phyloP scores from a whole-genome alignment of 1,139 yeast species.

The Taphrina flavorubra region DNA sequence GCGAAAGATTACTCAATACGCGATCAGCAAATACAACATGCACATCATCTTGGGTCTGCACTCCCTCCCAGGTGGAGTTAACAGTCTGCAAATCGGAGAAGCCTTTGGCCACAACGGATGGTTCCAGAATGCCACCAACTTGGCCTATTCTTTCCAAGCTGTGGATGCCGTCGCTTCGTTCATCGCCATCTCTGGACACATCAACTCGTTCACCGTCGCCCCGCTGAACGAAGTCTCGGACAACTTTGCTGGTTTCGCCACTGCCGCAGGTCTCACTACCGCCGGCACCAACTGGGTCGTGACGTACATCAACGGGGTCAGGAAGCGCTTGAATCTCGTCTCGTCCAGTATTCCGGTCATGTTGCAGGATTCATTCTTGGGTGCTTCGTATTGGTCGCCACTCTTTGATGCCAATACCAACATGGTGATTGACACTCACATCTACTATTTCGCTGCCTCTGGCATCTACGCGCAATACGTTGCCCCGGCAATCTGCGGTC shows the following conservation, averaged over 20 bases:
- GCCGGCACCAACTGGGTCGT: constrained; percentile 15
- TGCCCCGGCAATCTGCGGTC: constrained; percentile 13
- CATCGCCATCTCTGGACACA: constrained; percentile 6
- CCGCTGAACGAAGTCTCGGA: constrained; percentile 3
- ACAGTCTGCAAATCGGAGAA: constrained; percentile 10
- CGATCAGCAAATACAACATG: constrained; percentile 11
- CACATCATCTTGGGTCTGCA: constrained; percentile 11
- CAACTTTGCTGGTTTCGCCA: constrained; percentile 19
- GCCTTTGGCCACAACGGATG: constrained; percentile 10
- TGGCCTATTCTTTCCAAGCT: constrained; percentile 3
- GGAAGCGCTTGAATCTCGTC: constrained; percentile 6
- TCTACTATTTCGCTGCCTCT: constrained; percentile 19
- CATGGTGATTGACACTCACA: constrained; percentile 20
- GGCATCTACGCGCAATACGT: constrained; percentile 14
- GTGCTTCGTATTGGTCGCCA: constrained; percentile 16
- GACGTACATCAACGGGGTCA: constrained; percentile 11
- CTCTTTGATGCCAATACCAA: constrained; percentile 5
- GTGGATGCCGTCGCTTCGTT: constrained; percentile 4
- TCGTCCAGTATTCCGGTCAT: constrained; percentile 24
- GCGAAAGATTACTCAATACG: constrained; percentile 5
- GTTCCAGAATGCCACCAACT: constrained; percentile 18
- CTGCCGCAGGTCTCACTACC: constrained; percentile 9
- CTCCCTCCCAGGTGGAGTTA: constrained; percentile 11
- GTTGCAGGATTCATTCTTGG: constrained; percentile 23
- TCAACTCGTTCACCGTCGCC: constrained; percentile 2